phyloP scores from a whole-genome alignment of 148 eudicot species.

The Bassia scoparia region DNA sequence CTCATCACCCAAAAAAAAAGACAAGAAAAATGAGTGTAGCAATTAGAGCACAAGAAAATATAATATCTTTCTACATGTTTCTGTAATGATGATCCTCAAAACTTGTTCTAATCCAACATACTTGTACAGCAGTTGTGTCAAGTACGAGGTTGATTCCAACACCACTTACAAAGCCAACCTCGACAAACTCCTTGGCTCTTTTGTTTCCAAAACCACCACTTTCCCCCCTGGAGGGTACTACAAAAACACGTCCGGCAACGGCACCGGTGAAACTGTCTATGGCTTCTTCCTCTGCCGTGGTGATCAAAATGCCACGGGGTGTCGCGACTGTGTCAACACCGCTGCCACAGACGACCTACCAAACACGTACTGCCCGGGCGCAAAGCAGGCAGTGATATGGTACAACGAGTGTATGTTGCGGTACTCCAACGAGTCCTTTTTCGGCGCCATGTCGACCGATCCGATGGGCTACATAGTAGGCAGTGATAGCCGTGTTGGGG shows the following conservation, averaged over 20 bases:
- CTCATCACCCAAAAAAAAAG: no score
- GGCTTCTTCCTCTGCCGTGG: slow-evolving; percentile 33
- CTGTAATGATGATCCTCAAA: not conserved
- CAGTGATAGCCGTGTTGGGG: not conserved
- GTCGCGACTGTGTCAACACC: slow-evolving; percentile 4
- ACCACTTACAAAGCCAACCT: slow-evolving; percentile 9
- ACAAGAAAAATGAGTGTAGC: not conserved
- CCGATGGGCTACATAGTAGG: not conserved
- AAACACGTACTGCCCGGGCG: slow-evolving; percentile 13
- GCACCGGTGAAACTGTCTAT: slow-evolving; percentile 15
- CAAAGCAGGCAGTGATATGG: slow-evolving; percentile 25
- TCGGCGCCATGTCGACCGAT: not conserved
- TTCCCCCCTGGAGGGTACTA: slow-evolving; percentile 13
- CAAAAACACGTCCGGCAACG: slow-evolving; percentile 1
- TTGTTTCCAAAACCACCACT: slow-evolving; percentile 10
- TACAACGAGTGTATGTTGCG: slow-evolving; percentile 32
- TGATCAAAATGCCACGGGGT: slow-evolving; percentile 19
- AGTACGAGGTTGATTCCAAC: not conserved
- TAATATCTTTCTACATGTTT: not conserved
- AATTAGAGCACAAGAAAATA: not conserved
- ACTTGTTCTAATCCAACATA: slow-evolving; percentile 1
- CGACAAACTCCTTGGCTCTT: slow-evolving; percentile 11
- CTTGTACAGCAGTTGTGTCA: slow-evolving; percentile 6
- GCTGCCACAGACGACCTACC: slow-evolving; percentile 7
- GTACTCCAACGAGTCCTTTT: slow-evolving; percentile 25